These are phyloP conservation scores for Lactarius psammicola DNA, from an alignment of 768 basidiomycete species.

Conservation along the genomic window DNA sequence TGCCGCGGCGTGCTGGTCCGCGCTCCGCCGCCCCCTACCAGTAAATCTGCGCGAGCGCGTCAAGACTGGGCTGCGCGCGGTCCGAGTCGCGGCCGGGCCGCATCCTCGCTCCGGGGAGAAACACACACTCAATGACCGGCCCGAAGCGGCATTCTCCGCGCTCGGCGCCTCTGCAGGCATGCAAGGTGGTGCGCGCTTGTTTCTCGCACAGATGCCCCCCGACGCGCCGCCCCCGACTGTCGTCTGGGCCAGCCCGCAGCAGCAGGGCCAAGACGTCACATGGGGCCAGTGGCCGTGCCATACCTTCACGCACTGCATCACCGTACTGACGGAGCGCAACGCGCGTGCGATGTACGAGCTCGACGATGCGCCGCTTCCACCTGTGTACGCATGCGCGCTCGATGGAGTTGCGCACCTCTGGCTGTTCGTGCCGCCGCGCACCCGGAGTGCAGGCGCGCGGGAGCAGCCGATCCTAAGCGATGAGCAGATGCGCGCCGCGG, in stretches of 20 bases:
- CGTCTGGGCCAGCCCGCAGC: conserved; percentile 7
- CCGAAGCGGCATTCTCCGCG: conserved; percentile 6
- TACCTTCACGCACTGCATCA: conserved; percentile 15
- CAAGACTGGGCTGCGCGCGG: conserved; percentile 1
- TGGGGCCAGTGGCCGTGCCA: conserved; percentile 21
- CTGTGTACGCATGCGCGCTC: conserved; percentile 1
- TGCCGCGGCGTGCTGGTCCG: background rate
- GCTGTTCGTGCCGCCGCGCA: conserved; percentile 13
- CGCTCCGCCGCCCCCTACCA: background rate
- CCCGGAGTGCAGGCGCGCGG: background rate
- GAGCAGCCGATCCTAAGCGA: conserved; percentile 8
- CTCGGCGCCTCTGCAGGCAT: background rate
- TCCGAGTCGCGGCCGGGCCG: background rate
- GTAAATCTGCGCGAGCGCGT: background rate
- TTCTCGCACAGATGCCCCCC: background rate
- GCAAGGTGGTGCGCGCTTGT: background rate
- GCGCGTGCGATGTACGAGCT: conserved; percentile 2
- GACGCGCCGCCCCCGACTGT: conserved; percentile 1
- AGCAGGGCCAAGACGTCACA: background rate
- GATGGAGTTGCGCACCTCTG: conserved; percentile 17
- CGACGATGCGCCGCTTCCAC: background rate
- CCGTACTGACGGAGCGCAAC: conserved; percentile 12
- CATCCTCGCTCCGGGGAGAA: background rate
- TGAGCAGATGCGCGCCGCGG: conserved; percentile 5
- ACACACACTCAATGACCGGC: background rate